A percentile compares a stretch with the other conserved stretches of the same genome.
phyloP scores from a whole-genome alignment of 495 filamentous ascomycete species.

The Aspergillus affinis region DNA sequence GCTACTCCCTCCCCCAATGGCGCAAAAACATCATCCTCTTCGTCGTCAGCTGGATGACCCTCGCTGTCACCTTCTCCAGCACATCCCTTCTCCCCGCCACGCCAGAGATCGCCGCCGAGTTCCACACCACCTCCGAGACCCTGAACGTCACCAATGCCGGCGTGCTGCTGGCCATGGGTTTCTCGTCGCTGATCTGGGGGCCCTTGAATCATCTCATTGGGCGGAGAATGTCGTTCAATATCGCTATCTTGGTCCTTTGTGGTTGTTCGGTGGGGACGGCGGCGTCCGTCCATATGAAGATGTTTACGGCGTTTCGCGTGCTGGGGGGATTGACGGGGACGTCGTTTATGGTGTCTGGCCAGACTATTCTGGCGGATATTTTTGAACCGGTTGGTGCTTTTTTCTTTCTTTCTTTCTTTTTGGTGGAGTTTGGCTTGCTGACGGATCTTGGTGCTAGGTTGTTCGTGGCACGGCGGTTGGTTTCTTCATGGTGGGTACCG shows the following conservation, averaged over 20 bases:
- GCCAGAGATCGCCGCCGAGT: constrained; percentile 42
- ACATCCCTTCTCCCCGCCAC: constrained; percentile 43
- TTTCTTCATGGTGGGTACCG: constrained; percentile 54
- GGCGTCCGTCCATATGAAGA: constrained; percentile 30
- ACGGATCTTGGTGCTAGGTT: constrained; percentile 29
- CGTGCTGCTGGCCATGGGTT: constrained; percentile 56
- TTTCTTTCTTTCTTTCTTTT: not conserved
- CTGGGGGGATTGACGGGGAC: constrained; percentile 45
- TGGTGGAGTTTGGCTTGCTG: not conserved
- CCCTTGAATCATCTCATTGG: constrained; percentile 45
- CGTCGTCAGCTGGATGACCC: constrained; percentile 44
- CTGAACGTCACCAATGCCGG: constrained; percentile 48
- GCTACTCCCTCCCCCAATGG: constrained; percentile 36
- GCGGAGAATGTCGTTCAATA: constrained; percentile 34
- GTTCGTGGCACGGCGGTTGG: constrained; percentile 56
- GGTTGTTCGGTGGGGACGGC: constrained; percentile 38
- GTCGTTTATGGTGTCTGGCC: constrained; percentile 48
- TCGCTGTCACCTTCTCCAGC: constrained; percentile 43
- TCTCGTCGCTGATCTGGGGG: constrained; percentile 54
- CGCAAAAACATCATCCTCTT: constrained; percentile 46
- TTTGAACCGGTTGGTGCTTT: constrained; percentile 41
- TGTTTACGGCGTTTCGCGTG: constrained; percentile 43
- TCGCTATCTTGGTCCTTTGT: constrained; percentile 38
- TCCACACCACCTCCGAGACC: constrained; percentile 37
- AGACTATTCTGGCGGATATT: constrained; percentile 48